phyloP scores from a whole-genome alignment of 78 protist species.

The Dictyostelium brefeldianum region DNA sequence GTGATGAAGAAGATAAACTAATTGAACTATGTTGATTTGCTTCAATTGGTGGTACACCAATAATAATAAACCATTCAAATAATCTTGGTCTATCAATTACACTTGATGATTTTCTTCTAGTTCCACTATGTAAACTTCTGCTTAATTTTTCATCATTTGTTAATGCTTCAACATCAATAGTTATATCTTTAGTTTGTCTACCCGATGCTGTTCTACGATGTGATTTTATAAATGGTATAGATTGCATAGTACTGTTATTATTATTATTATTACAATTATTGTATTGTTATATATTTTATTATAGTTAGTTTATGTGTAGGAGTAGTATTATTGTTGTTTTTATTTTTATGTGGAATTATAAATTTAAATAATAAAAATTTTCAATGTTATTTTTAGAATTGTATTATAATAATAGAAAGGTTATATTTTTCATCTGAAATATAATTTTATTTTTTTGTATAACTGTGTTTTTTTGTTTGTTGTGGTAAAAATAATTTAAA shows the following conservation, averaged over 20 bases:
- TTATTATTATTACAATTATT: background rate
- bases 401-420: too few relatives aligned
- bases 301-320: too few relatives aligned
- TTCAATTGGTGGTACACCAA: constrained; percentile 30
- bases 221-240: constrained; percentile 42
- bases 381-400: too few relatives aligned
- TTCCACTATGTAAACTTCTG: constrained; percentile 6
- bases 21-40: background rate
- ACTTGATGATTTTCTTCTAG: constrained; percentile 18
- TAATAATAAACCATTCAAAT: constrained; percentile 60
- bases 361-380: too few relatives aligned
- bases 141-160: constrained; percentile 48
- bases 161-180: constrained; percentile 64
- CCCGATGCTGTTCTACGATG: constrained; percentile 72
- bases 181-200: constrained; percentile 39
- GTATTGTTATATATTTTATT: background rate
- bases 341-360: too few relatives aligned
- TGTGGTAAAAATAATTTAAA: too few relatives aligned
- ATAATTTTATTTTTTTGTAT: too few relatives aligned
- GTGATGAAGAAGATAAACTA: background rate
- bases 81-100: constrained; percentile 32
- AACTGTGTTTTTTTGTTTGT: too few relatives aligned
- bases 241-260: constrained; percentile 3
- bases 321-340: too few relatives aligned
- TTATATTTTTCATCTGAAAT: too few relatives aligned